These are phyloP conservation scores for Lepidium campestre DNA, from an alignment of 441 rosid species.

Conservation along the genomic window DNA sequence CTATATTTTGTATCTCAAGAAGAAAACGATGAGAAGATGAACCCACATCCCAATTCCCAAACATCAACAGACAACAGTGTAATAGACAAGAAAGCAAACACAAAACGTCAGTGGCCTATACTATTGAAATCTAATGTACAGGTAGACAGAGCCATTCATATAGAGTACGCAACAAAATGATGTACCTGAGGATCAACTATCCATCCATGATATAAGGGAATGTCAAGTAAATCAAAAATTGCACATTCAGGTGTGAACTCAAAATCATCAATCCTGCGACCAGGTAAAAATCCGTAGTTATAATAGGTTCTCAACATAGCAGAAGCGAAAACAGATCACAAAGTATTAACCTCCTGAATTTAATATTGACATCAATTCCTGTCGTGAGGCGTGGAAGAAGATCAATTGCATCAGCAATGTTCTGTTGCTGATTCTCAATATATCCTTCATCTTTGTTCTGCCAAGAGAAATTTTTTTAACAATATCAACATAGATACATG, in stretches of 20 bases:
- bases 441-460: conserved; percentile 87
- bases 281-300: conserved; percentile 6
- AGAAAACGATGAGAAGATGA: background rate
- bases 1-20: conserved; percentile 9
- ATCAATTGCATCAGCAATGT: conserved; percentile 94
- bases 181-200: conserved; percentile 93
- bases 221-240: conserved; percentile 94
- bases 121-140: background rate
- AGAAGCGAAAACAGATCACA: background rate
- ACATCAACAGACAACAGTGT: background rate
- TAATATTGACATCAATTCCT: conserved; percentile 95
- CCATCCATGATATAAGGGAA: conserved; percentile 97
- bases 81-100: background rate
- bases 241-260: conserved; percentile 97
- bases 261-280: conserved; percentile 92
- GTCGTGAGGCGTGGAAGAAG: conserved; percentile 89
- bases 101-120: background rate
- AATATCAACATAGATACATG: conserved; percentile 9
- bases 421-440: conserved; percentile 92
- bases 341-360: conserved; percentile 72
- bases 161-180: background rate
- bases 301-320: background rate
- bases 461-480: conserved; percentile 9
- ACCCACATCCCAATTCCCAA: conserved; percentile 11
- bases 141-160: background rate